Conservation (phyloP, 2,329 filamentous ascomycete species). For the Exophiala aquamarina region DNA sequence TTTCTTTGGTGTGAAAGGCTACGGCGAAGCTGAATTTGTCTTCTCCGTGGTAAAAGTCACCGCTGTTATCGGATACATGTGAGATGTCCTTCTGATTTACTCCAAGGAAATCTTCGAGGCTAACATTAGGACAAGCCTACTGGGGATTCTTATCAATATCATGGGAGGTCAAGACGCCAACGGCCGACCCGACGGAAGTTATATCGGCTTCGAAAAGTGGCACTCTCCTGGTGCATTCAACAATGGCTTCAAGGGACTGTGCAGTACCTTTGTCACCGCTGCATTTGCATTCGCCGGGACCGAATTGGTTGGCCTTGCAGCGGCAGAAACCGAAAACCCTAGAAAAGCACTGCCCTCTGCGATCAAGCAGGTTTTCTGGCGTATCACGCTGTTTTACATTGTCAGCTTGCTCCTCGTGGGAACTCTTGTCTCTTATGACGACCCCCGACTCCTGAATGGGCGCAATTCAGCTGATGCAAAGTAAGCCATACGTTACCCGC, state of each 20-base stretch:
- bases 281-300: constrained; percentile 60
- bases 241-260: constrained; percentile 53
- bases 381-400: constrained; percentile 52
- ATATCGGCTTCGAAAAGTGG: constrained; percentile 81
- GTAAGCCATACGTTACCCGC: too few relatives aligned
- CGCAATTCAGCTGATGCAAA: constrained; percentile 40
- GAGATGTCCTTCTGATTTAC: constrained; percentile 33
- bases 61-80: constrained; percentile 80
- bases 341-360: constrained; percentile 50
- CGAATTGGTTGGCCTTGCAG: constrained; percentile 54
- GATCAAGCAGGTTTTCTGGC: constrained; percentile 51
- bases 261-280: constrained; percentile 57
- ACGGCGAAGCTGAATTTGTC: constrained; percentile 79
- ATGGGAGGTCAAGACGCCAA: constrained; percentile 67
- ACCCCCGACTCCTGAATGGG: constrained; percentile 41
- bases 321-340: constrained; percentile 54
- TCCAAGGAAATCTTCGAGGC: too few relatives aligned
- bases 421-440: constrained; percentile 44
- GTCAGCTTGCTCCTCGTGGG: constrained; percentile 47
- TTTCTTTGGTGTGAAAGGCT: constrained; percentile 76
- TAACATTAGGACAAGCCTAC: constrained; percentile 66
- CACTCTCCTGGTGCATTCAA: constrained; percentile 47
- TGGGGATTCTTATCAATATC: constrained; percentile 66
- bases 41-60: constrained; percentile 78
- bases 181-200: constrained; percentile 69